phyloP scores from a whole-genome alignment of 2,329 filamentous ascomycete genomes.

The Aspergillus bombycis region DNA sequence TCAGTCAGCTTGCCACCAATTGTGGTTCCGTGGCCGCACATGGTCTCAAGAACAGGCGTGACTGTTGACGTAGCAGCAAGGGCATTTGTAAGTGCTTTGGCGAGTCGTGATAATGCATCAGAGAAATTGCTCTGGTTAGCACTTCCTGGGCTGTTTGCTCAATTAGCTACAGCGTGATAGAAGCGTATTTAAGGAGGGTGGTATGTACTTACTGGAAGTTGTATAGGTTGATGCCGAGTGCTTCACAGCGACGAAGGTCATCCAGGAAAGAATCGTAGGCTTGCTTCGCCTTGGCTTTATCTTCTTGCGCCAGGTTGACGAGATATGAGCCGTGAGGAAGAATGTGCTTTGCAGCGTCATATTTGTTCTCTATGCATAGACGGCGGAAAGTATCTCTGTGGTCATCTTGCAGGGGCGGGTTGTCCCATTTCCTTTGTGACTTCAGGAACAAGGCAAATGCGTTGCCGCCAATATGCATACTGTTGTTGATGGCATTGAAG shows the following conservation, averaged over 20 bases:
- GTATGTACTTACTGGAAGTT: conserved; percentile 74
- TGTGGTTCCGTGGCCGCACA: conserved; percentile 88
- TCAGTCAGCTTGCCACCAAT: conserved; percentile 86
- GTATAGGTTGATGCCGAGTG: conserved; percentile 85
- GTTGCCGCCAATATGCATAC: conserved; percentile 80
- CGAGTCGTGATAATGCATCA: conserved; percentile 77
- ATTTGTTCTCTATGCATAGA: conserved; percentile 69
- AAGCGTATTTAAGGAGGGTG: background rate
- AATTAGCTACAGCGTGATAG: conserved; percentile 8
- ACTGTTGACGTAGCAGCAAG: conserved; percentile 76
- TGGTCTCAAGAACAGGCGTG: conserved; percentile 88
- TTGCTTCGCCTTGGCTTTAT: conserved; percentile 77
- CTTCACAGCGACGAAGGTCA: conserved; percentile 82
- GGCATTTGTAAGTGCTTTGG: conserved; percentile 77
- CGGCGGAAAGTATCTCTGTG: conserved; percentile 70
- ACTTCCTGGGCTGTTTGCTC: conserved; percentile 66
- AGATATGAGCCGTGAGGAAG: conserved; percentile 96
- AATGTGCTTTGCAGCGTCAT: conserved; percentile 71
- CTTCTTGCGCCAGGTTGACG: conserved; percentile 88
- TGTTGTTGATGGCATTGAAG: conserved; percentile 82
- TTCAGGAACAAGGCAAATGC: conserved; percentile 95
- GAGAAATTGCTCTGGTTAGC: conserved; percentile 68
- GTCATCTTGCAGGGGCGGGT: conserved; percentile 72
- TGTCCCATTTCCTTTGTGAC: conserved; percentile 93
- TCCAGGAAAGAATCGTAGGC: conserved; percentile 86